These are phyloP conservation scores for Clavispora fructus DNA, from an alignment of 805 yeast species.

Conservation along the genomic window DNA sequence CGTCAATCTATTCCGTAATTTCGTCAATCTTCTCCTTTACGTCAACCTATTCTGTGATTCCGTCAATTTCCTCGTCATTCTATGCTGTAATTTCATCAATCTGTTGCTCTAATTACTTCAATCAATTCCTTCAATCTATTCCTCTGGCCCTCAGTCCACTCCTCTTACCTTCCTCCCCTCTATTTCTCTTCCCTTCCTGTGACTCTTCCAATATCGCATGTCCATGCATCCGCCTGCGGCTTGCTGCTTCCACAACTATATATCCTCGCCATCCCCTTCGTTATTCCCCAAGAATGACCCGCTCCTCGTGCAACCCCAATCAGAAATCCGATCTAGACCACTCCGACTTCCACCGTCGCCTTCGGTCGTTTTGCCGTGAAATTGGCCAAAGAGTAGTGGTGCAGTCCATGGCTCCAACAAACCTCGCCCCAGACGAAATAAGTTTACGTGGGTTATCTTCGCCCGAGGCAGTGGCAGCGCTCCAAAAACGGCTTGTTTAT, in stretches of 20 bases:
- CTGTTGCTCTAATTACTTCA: too few species aligned
- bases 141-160: too few species aligned
- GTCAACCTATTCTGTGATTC: too few species aligned
- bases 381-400: background rate
- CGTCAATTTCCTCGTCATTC: too few species aligned
- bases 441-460: background rate
- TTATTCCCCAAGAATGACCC: background rate
- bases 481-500: background rate
- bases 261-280: background rate
- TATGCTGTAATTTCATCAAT: too few species aligned
- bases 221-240: background rate
- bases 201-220: too few species aligned
- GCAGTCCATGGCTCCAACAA: background rate
- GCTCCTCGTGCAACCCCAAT: background rate
- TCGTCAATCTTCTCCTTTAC: too few species aligned
- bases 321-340: background rate
- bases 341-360: background rate
- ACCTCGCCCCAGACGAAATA: background rate
- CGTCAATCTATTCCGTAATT: too few species aligned
- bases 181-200: too few species aligned
- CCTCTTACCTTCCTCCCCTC: too few species aligned
- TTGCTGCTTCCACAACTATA: background rate
- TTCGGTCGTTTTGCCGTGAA: background rate
- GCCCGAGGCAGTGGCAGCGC: background rate
- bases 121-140: too few species aligned